Base-by-base conservation (phyloP, 495 filamentous ascomycete genomes). In the Xylaria scruposa region DNA sequence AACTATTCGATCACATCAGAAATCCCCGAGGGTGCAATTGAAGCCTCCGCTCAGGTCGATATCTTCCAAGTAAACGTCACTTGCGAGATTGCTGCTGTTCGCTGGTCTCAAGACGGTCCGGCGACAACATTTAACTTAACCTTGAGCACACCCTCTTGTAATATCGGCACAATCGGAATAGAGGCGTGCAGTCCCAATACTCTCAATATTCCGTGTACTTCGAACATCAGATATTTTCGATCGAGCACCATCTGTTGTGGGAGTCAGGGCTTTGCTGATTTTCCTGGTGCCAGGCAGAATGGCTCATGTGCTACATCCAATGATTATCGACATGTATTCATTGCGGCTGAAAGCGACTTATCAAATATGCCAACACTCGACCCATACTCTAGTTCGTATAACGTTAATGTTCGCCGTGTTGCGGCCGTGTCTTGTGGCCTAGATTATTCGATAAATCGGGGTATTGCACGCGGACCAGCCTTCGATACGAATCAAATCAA, bases 401-500 rank as follows among this genome's bases (percentile, higher is more conserved):
- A n/a, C n/a, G n/a, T n/a, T n/a, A 17, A 3, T 15, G 53, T 60
- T 60, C 31, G 33, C 1, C 58, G 12, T 21, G 19, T 40, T n/a
- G 58, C 58, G 6, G 58, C 58, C 19, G 33, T 61, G 24, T 38
- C 58, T n/a, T 61, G 33, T 19, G 19, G 5, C 21, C 15, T 61
- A 19, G 31, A 61, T 10, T 40, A 61, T 33, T 61, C 58, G n/a
- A 61, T 61, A 19, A 21, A 40, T 40, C 58, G 40, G 13, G 58
- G 33, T 19, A 17, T 40, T 61, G 58, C 58, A 5, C 33, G 24
- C 13, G 58, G 58, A 19, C 58, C 58, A 40, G 33, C 58, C 12
- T 61, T 38, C 15, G 33, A 61, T 19, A 61, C 58, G 12, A n/a
- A 4, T 24, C 40, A n/a, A 61, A 24, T 61, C 33, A 33, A 61